Conservation (phyloP, 768 basidiomycete species). For the Rhizopogon vesiculosus region DNA sequence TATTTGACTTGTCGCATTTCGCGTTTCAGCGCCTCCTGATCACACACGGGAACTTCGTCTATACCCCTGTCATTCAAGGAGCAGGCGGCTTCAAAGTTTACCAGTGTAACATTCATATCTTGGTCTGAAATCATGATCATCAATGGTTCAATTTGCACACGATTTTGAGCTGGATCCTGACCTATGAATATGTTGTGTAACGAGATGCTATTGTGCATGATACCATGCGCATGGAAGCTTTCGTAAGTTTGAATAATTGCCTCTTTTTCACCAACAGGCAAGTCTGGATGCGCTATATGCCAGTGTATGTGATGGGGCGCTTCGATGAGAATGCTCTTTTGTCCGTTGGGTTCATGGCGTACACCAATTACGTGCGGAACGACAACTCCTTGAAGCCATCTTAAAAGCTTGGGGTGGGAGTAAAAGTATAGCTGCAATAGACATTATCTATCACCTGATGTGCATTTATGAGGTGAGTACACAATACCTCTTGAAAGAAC, state of each 20-base stretch:
- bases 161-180: not conserved
- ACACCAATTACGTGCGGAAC: slow-evolving; percentile 14
- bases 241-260: slow-evolving; percentile 13
- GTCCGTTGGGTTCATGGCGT: slow-evolving; percentile 4
- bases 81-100: slow-evolving; percentile 9
- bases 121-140: not conserved
- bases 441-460: not conserved
- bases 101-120: not conserved
- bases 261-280: slow-evolving; percentile 8
- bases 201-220: slow-evolving; percentile 15
- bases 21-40: not conserved
- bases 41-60: slow-evolving; percentile 4
- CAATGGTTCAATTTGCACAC: not conserved
- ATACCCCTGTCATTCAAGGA: slow-evolving; percentile 1
- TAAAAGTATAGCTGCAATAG: slow-evolving; percentile 11
- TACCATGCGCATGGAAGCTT: slow-evolving; percentile 14
- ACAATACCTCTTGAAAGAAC: slow-evolving; percentile 9
- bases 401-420: slow-evolving; percentile 10
- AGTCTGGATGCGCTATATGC: slow-evolving; percentile 10
- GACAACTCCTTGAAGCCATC: slow-evolving; percentile 17
- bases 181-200: slow-evolving; percentile 17
- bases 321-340: slow-evolving; percentile 13
- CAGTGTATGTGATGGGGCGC: slow-evolving; percentile 14
- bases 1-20: slow-evolving; percentile 21
- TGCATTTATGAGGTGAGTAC: not conserved